Evolutionary conservation across 345 rosid genomes (phyloP).

Genomic region (Carallia pectinifolia): DNA sequence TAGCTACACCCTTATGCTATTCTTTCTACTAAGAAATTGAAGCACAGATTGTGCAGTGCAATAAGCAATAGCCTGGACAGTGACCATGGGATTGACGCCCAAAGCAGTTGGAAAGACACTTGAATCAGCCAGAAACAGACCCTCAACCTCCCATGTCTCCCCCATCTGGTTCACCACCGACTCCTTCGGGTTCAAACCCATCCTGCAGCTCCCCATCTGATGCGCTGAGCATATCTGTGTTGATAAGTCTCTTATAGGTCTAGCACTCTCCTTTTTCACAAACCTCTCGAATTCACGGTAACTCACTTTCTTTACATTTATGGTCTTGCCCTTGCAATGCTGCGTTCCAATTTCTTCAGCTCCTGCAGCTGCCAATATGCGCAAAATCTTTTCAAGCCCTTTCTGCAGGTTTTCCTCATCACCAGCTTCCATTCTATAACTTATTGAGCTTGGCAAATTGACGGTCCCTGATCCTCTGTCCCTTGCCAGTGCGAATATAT

Average conservation of each 20-base stretch:
- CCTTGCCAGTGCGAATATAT: slow-evolving; percentile 58
- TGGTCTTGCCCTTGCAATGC: slow-evolving; percentile 42
- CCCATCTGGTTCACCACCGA: slow-evolving; percentile 72
- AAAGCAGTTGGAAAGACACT: slow-evolving; percentile 86
- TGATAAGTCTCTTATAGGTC: slow-evolving; percentile 40
- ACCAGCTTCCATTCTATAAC: slow-evolving; percentile 39
- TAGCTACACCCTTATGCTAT: too few species aligned
- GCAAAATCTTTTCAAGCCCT: slow-evolving; percentile 58
- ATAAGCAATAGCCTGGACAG: slow-evolving; percentile 76
- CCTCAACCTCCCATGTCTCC: slow-evolving; percentile 80
- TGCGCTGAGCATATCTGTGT: slow-evolving; percentile 71
- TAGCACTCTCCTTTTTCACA: slow-evolving; percentile 63
- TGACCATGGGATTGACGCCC: slow-evolving; percentile 88
- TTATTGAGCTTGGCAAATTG: slow-evolving; percentile 36
- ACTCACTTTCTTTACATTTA: slow-evolving; percentile 48
- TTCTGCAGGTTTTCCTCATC: slow-evolving; percentile 57
- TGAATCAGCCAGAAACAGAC: slow-evolving; percentile 70
- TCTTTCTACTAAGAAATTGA: slow-evolving; percentile 35
- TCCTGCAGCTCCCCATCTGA: slow-evolving; percentile 91
- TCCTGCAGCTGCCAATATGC: slow-evolving; percentile 69
- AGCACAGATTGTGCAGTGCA: slow-evolving; percentile 66
- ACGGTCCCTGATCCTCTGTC: slow-evolving; percentile 67
- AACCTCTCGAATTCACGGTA: slow-evolving; percentile 45
- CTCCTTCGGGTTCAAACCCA: slow-evolving; percentile 56
- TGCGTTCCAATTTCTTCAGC: slow-evolving; percentile 87